Evolutionary conservation across 2,329 filamentous ascomycete genomes (phyloP).

Genomic region (Monilinia polystroma): DNA sequence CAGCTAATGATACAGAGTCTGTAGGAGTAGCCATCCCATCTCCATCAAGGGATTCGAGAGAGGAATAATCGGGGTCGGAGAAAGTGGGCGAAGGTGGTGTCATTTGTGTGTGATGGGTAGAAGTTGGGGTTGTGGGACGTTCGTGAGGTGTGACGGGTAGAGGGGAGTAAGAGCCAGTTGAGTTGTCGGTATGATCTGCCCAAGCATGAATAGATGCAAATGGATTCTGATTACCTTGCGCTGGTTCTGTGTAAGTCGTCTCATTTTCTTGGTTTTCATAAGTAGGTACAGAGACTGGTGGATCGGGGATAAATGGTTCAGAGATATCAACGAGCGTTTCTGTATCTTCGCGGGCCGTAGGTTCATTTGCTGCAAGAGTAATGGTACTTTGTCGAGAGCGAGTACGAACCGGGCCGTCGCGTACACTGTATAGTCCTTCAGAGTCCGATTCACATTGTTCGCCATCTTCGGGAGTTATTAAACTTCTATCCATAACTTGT

Average conservation of each 20-base stretch:
- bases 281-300: slow-evolving; percentile 34
- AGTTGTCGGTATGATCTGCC: slow-evolving; percentile 48
- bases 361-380: slow-evolving; percentile 27
- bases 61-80: slow-evolving; percentile 31
- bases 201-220: slow-evolving; percentile 65
- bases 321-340: slow-evolving; percentile 38
- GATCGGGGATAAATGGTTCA: slow-evolving; percentile 32
- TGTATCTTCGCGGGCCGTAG: slow-evolving; percentile 12
- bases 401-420: slow-evolving; percentile 26
- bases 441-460: slow-evolving; percentile 58
- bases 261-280: slow-evolving; percentile 30
- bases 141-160: slow-evolving; percentile 48
- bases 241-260: slow-evolving; percentile 49
- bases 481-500: slow-evolving; percentile 42
- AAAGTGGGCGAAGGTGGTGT: slow-evolving; percentile 32
- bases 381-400: slow-evolving; percentile 28
- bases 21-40: slow-evolving; percentile 57
- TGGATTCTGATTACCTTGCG: slow-evolving; percentile 50
- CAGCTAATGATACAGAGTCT: slow-evolving; percentile 56
- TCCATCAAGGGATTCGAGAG: slow-evolving; percentile 40
- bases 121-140: slow-evolving; percentile 38
- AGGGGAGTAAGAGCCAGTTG: slow-evolving; percentile 57
- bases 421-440: slow-evolving; percentile 43
- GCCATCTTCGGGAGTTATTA: slow-evolving; percentile 29
- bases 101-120: slow-evolving; percentile 23